Evolutionary conservation across 768 basidiomycete species (phyloP).

Genomic region (Lentinus tigrinus): DNA sequence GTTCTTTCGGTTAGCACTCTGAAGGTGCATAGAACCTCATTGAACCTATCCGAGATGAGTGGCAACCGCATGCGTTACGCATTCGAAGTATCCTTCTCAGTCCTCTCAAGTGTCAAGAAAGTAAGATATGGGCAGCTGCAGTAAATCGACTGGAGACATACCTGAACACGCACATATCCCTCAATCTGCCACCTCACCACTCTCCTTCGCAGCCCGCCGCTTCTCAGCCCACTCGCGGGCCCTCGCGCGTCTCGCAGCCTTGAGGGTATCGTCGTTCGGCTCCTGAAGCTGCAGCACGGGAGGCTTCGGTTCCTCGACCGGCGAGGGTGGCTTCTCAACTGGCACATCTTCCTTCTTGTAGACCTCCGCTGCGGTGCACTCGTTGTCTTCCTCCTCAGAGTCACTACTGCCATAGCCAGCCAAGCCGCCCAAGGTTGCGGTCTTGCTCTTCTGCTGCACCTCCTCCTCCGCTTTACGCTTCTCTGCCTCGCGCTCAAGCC

Average conservation of each 20-base stretch:
- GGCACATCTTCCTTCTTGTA: not conserved
- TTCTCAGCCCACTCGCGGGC: conserved; percentile 60
- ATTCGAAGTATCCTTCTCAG: too few species aligned
- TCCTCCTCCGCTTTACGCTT: conserved; percentile 24
- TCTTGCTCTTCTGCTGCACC: not conserved
- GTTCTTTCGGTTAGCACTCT: too few species aligned
- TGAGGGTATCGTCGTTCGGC: conserved; percentile 30
- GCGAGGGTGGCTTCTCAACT: too few species aligned
- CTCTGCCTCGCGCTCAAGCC: conserved; percentile 24
- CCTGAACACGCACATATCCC: too few species aligned
- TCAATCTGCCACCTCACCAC: too few species aligned
- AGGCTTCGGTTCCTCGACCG: not conserved
- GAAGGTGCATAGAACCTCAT: too few species aligned
- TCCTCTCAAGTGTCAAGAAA: too few species aligned
- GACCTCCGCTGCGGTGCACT: not conserved
- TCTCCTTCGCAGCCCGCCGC: conserved; percentile 34
- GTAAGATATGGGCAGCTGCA: too few species aligned
- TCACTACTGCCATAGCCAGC: conserved; percentile 50
- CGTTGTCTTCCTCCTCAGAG: conserved; percentile 24
- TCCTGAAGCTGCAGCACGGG: not conserved
- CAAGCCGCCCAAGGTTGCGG: conserved; percentile 47
- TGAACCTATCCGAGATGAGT: too few species aligned
- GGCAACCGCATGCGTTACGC: too few species aligned
- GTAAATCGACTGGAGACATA: too few species aligned
- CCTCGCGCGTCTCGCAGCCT: conserved; percentile 51